Conservation (phyloP, 768 basidiomycete species). For the Suillus tomentosus region DNA sequence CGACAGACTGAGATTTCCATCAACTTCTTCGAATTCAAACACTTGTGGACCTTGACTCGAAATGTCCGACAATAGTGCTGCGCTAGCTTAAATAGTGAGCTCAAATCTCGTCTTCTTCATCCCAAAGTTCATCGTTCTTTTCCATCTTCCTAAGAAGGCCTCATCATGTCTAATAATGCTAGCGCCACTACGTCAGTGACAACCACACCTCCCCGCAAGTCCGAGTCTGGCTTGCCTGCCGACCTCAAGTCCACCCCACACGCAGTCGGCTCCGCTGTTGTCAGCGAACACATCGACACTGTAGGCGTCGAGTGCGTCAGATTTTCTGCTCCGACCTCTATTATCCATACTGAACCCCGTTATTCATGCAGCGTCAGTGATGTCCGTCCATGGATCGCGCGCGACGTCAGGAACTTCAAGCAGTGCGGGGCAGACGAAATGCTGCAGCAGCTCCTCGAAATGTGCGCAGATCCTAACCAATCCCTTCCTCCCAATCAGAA, state of each 20-base stretch:
- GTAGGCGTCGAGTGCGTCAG: neutral
- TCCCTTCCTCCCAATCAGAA: neutral
- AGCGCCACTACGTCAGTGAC: neutral
- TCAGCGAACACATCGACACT: neutral
- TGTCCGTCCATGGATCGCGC: constrained; percentile 1
- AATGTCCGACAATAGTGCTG: neutral
- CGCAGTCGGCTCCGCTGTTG: neutral
- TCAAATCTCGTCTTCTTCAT: neutral
- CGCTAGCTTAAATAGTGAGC: neutral
- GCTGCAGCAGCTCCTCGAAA: constrained; percentile 4
- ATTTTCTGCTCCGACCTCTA: neutral
- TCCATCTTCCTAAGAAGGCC: neutral
- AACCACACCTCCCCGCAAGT: neutral
- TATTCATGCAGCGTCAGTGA: neutral
- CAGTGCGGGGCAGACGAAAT: neutral
- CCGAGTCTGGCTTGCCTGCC: neutral
- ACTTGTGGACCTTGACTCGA: neutral
- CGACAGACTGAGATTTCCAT: neutral
- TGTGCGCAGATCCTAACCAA: constrained; percentile 1
- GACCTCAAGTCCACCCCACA: constrained; percentile 6
- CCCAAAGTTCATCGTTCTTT: neutral
- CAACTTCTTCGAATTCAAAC: neutral
- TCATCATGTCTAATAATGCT: neutral
- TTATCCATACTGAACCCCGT: neutral
- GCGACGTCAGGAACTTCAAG: constrained; percentile 1